A percentile compares a stretch with the other conserved stretches of the same genome.
These are phyloP conservation scores for Usnea hakonensis DNA, from an alignment of 495 filamentous ascomycete genomes.

Conservation along the genomic window DNA sequence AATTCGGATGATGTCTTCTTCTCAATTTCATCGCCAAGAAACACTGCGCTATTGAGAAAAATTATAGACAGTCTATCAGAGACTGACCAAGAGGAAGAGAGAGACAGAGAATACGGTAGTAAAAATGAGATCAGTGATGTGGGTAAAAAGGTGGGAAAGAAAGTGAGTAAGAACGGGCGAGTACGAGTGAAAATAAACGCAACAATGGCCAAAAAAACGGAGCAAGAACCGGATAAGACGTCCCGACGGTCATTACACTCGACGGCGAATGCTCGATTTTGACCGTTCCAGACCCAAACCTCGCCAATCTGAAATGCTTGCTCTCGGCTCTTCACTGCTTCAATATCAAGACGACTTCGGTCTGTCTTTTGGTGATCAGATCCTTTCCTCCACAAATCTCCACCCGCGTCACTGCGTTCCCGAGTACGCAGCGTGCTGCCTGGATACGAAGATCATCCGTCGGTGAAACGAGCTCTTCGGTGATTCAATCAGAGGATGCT, in stretches of 20 bases:
- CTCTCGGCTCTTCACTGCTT: not conserved
- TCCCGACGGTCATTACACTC: not conserved
- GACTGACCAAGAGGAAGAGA: not conserved
- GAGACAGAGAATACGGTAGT: too few species aligned
- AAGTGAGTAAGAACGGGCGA: too few species aligned
- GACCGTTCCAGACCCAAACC: not conserved
- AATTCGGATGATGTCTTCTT: conserved; percentile 2
- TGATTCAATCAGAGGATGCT: not conserved
- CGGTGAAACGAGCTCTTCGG: not conserved
- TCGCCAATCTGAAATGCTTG: not conserved
- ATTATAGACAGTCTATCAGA: not conserved
- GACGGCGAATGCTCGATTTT: not conserved
- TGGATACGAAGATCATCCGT: not conserved
- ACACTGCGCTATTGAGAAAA: not conserved
- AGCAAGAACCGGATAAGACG: not conserved
- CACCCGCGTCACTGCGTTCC: not conserved
- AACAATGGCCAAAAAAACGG: too few species aligned
- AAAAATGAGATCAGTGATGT: too few species aligned
- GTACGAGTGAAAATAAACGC: too few species aligned
- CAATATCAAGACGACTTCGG: not conserved
- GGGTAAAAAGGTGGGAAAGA: too few species aligned
- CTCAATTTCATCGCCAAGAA: not conserved
- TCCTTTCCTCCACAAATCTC: not conserved
- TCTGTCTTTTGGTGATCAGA: not conserved
- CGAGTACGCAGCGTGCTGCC: not conserved